Percentiles rank a stretch among this genome's conserved stretches.
These are phyloP conservation scores for Aspergillus sclerotioniger DNA, from an alignment of 495 filamentous ascomycete genomes.

Conservation along the genomic window DNA sequence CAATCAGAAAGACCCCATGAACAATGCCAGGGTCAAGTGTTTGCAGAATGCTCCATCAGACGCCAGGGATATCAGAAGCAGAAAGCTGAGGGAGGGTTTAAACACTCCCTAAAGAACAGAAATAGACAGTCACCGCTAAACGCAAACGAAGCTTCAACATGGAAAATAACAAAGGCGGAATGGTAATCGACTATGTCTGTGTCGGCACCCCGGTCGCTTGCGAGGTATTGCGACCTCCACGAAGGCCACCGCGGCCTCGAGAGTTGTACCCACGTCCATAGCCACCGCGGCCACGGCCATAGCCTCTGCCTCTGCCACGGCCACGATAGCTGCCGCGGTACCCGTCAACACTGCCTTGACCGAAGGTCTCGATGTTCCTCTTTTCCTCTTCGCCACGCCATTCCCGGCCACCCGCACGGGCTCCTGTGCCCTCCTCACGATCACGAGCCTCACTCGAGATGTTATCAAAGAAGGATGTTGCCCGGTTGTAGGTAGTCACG, in stretches of 20 bases:
- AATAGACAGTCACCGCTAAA: slow-evolving; percentile 30
- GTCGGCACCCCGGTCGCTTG: slow-evolving; percentile 46
- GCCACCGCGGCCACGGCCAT: slow-evolving; percentile 52
- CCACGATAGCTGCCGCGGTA: slow-evolving; percentile 73
- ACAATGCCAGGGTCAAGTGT: slow-evolving; percentile 11
- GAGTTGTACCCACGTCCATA: slow-evolving; percentile 50
- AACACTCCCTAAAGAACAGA: slow-evolving; percentile 18
- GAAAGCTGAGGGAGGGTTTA: slow-evolving; percentile 17
- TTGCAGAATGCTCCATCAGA: slow-evolving; percentile 23
- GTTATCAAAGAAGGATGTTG: slow-evolving; percentile 91
- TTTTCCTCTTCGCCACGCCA: slow-evolving; percentile 91
- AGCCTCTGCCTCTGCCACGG: slow-evolving; percentile 65
- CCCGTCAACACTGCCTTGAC: slow-evolving; percentile 93
- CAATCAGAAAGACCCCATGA: slow-evolving; percentile 14
- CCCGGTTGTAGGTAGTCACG: slow-evolving; percentile 69
- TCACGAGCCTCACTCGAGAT: slow-evolving; percentile 93
- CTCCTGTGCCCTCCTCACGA: slow-evolving; percentile 67
- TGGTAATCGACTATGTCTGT: slow-evolving; percentile 27
- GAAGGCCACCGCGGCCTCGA: slow-evolving; percentile 38
- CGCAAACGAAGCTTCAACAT: slow-evolving; percentile 18
- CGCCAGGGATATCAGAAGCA: slow-evolving; percentile 23
- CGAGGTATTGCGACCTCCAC: slow-evolving; percentile 38
- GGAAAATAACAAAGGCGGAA: neutral
- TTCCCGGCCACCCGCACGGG: slow-evolving; percentile 76
- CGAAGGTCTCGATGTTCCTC: slow-evolving; percentile 97